Base-by-base conservation (phyloP, 108 stramenopile species). In the Discostella stelligeroides region DNA sequence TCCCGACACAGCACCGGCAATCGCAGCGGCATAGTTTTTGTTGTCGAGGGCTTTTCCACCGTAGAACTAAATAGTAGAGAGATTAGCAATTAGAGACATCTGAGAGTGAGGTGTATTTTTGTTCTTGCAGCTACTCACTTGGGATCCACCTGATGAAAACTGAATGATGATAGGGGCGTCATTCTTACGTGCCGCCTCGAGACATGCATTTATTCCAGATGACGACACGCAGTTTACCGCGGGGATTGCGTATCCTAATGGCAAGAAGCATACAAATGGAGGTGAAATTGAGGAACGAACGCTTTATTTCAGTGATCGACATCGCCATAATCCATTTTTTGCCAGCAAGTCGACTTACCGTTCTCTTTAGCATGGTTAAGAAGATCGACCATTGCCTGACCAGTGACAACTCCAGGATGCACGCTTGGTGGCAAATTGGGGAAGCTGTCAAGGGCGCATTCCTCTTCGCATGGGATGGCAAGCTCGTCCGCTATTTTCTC, bases 191-290 rank as follows among this genome's bases (percentile, higher is more conserved):
- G 95, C 95, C 55, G 96, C 95, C 80, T 97, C 96, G 59, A 97
- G 86, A 72, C 88, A 90, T 40, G 91, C 81, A 82, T 97, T 97
- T 60, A 95, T 92, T 18, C 92, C 83, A 57, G 90, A 94, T 23
- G 89, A 88, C 17, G 94, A 91, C 21, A 94, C 90, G 49, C 91
- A 92, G 86, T 97, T 97, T 23, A 97, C 96, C 8, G 95, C 96
- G 62, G 96, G 96, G 70, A 97, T 96, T 63, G 96, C 96, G 64
- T 89, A 95, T 48, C 87, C 88, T 82, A 48, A 18, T 30, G 24
- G 34, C 6, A 46, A 14, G 15, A 13, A 18, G 46, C 5, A 56
- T 54, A 53, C 38, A 63, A 30, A 51, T 55, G 60, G n/a, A 1
- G 58, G 21, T 17, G 27, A 5, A 34, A 60, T 49, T 28, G 13